Percentiles rank a stretch among this genome's conserved stretches.
These are phyloP conservation scores for Inga laurina DNA, from an alignment of 306 rosid species.

Conservation along the genomic window DNA sequence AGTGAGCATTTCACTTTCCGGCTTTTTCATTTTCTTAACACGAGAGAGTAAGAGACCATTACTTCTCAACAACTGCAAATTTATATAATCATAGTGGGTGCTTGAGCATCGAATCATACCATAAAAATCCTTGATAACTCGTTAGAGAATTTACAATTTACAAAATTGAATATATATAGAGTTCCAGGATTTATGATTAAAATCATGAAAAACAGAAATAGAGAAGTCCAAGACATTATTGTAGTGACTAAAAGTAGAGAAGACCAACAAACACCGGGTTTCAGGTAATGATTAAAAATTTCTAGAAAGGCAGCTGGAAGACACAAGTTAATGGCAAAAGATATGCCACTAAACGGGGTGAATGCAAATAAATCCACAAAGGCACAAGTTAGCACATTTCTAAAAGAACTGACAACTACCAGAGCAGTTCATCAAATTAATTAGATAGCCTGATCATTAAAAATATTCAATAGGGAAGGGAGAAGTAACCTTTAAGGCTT, in stretches of 20 bases:
- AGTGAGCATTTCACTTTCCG: neutral
- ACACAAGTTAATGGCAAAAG: neutral
- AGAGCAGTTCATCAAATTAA: constrained; percentile 17
- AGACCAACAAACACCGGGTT: neutral
- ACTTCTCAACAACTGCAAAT: neutral
- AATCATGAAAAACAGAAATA: constrained; percentile 1
- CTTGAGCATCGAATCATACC: neutral
- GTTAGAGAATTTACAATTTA: neutral
- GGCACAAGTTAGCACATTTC: constrained; percentile 3
- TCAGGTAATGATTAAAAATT: too few species aligned
- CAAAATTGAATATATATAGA: constrained; percentile 19
- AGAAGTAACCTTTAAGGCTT: constrained; percentile 67
- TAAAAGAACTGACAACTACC: neutral
- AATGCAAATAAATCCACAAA: neutral
- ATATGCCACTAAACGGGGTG: constrained; percentile 1
- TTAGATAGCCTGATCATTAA: constrained; percentile 4
- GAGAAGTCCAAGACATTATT: neutral
- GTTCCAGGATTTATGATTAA: neutral
- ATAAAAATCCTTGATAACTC: neutral
- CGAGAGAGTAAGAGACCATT: neutral
- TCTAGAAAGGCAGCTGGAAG: neutral
- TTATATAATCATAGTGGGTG: neutral
- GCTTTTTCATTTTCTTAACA: neutral
- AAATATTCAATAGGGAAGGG: constrained; percentile 6
- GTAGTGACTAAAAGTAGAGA: neutral